These are phyloP conservation scores for Apiospora rasikravindrae DNA, from an alignment of 2,329 filamentous ascomycete genomes.

Conservation along the genomic window DNA sequence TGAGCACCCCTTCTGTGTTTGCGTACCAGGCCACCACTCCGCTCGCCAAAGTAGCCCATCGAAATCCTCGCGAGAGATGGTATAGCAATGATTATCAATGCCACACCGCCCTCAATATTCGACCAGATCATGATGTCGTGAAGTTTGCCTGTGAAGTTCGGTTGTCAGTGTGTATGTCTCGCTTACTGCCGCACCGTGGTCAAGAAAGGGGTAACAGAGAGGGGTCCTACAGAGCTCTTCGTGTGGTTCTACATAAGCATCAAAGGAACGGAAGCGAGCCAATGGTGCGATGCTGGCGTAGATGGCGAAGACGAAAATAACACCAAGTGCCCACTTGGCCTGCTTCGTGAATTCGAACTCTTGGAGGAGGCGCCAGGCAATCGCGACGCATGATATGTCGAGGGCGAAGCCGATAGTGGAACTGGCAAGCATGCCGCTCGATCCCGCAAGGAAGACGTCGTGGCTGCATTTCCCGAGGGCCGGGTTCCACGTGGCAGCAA, in stretches of 20 bases:
- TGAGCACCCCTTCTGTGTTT: background rate
- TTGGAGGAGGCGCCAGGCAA: background rate
- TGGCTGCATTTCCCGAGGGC: background rate
- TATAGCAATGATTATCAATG: background rate
- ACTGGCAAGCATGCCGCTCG: background rate
- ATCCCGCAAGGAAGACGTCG: background rate
- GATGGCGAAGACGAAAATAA: background rate
- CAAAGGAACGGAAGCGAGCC: background rate
- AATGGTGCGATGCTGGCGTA: background rate
- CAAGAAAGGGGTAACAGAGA: background rate
- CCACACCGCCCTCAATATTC: background rate
- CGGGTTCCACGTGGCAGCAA: constrained; percentile 3
- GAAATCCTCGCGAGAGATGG: background rate
- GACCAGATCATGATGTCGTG: background rate
- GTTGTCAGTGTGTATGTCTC: background rate
- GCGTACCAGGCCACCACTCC: background rate
- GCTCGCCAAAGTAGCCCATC: constrained; percentile 8
- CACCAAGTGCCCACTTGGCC: background rate
- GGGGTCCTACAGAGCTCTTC: background rate
- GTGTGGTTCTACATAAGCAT: background rate
- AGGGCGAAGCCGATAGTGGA: background rate
- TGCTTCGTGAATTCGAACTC: background rate
- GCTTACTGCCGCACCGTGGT: background rate
- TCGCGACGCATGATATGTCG: background rate
- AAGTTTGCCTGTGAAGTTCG: background rate